Evolutionary conservation across 1,139 yeast species (phyloP).

Genomic region (Kluyveromyces marxianus): DNA sequence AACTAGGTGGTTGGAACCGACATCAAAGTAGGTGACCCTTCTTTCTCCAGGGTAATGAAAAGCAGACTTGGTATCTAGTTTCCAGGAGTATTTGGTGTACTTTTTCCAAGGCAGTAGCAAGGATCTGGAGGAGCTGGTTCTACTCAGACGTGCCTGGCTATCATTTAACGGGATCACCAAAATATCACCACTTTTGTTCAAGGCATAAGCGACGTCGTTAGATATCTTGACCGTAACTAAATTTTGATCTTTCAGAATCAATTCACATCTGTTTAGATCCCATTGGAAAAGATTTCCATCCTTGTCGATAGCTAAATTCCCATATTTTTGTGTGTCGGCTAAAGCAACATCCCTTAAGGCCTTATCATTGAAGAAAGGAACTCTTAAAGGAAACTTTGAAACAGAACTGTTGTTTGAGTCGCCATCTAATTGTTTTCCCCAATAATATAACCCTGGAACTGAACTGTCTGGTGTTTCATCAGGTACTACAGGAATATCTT

Average conservation of each 20-base stretch:
- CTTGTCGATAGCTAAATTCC: conserved; percentile 48
- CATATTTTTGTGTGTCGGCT: conserved; percentile 39
- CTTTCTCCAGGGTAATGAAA: conserved; percentile 35
- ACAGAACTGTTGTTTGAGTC: conserved; percentile 26
- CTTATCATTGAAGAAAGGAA: conserved; percentile 57
- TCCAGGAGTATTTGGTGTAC: conserved; percentile 18
- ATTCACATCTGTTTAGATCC: conserved; percentile 33
- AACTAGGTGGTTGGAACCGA: conserved; percentile 65
- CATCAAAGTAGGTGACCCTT: conserved; percentile 41
- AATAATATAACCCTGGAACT: conserved; percentile 46
- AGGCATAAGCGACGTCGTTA: conserved; percentile 49
- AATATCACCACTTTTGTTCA: conserved; percentile 47
- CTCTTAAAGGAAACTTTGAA: conserved; percentile 47
- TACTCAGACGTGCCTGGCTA: conserved; percentile 12
- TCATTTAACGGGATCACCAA: conserved; percentile 39
- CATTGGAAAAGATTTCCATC: conserved; percentile 75
- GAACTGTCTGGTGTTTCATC: conserved; percentile 29
- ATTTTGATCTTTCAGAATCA: conserved; percentile 36
- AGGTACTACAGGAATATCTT: conserved; percentile 23
- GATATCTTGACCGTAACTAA: conserved; percentile 43
- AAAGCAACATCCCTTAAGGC: conserved; percentile 52
- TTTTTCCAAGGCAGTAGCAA: conserved; percentile 21
- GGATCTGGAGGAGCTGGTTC: conserved; percentile 14
- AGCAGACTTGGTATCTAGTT: conserved; percentile 16
- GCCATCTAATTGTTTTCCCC: conserved; percentile 41